Percentiles rank a stretch among this genome's conserved stretches.
phyloP scores from a whole-genome alignment of 352 stramenopile species.

The Aphanomyces cochlioides region DNA sequence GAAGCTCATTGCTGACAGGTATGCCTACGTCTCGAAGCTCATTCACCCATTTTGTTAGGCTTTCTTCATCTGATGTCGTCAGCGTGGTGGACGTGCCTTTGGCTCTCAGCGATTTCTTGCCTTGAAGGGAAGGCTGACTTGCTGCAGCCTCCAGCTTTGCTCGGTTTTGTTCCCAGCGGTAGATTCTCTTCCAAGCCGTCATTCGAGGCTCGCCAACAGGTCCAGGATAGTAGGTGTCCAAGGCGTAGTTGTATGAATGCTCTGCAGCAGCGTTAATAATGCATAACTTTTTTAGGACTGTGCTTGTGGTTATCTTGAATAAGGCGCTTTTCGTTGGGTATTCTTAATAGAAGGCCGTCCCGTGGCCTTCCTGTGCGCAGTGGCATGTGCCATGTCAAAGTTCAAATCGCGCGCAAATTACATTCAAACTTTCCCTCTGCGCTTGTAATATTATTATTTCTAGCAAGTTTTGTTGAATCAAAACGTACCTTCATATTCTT shows the following conservation, averaged over 20 bases:
- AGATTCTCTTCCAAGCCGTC: constrained; percentile 14
- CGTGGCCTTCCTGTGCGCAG: not conserved
- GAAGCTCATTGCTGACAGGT: not conserved
- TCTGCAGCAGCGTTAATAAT: constrained; percentile 4
- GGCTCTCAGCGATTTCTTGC: not conserved
- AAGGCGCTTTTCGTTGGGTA: not conserved
- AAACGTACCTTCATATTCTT: not conserved
- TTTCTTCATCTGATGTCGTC: not conserved
- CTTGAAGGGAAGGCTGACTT: not conserved
- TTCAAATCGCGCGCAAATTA: not conserved
- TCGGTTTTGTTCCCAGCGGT: constrained; percentile 6
- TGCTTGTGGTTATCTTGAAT: not conserved
- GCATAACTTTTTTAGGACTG: not conserved
- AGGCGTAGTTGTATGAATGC: not conserved
- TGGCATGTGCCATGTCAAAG: not conserved
- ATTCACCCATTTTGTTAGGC: not conserved
- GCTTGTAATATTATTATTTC: not conserved
- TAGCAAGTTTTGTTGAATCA: not conserved
- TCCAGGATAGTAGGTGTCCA: constrained; percentile 7
- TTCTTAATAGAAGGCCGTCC: constrained; percentile 11
- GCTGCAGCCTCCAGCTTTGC: not conserved
- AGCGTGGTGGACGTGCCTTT: not conserved
- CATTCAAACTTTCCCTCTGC: not conserved
- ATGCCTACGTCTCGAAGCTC: not conserved
- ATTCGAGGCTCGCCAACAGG: not conserved